Base-by-base conservation (phyloP, 225 moss, liverwort and hornwort genomes). In the Takakia lepidozioides region DNA sequence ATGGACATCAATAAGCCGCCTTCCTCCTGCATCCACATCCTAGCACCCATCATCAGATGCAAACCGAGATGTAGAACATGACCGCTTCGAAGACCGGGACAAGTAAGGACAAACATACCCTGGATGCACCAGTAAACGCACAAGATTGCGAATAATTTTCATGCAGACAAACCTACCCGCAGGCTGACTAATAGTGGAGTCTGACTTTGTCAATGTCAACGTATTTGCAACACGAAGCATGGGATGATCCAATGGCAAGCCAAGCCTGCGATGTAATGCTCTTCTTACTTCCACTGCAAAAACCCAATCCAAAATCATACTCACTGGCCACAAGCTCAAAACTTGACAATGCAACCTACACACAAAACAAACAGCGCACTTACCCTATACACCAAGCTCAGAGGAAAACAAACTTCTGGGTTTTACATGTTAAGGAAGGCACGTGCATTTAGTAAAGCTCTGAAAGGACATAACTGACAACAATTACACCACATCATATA, bases 141-240 rank as follows among this genome's bases (percentile, higher is more conserved):
- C n/a, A n/a, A n/a, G n/a, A n/a, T n/a, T n/a, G n/a, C n/a, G n/a
- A n/a, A n/a, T n/a, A n/a, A n/a, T n/a, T n/a, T n/a, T n/a, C n/a
- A n/a, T n/a, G n/a, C n/a, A n/a, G n/a, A n/a, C 8, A 43, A 8
- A 43, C 16, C 43, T 53, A 79, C 74, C 64, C 64, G 57, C 54
- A 49, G 80, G 64, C 29, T 3, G 38, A 42, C 57, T 34, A 38
- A 29, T 56, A 25, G 54, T 38, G 36, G 67, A 25, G 44, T 80
- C 77, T 56, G 57, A 22, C 38, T 29, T 58, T 57, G 61, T 73
- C 51, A 80, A 67, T 17, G 58, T 57, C 43, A 82, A 34, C 19
- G 95, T 67, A 64, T 98, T 98, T 34, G 85, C 90, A 53, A 74
- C 73, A 46, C 90, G 82, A 60, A 98, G 73, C 51, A 81, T 54